Evolutionary conservation across 345 rosid genomes (phyloP).

Genomic region (Melaleuca quinquenervia): DNA sequence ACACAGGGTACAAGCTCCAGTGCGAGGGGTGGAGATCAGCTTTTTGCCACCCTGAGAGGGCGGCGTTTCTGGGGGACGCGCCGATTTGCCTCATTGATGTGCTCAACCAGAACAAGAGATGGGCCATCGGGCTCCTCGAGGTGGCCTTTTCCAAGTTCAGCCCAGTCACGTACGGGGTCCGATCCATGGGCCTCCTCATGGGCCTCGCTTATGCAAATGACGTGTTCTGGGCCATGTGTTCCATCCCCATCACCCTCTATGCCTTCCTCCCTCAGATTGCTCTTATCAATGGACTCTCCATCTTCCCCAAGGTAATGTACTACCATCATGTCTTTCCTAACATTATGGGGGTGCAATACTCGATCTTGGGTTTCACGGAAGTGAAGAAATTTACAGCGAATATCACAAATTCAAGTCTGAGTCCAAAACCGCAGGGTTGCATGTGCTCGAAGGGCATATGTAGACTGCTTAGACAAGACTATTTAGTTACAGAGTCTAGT

Average conservation of each 20-base stretch:
- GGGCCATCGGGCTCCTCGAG: constrained; percentile 56
- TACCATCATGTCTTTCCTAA: not conserved
- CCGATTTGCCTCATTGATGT: constrained; percentile 35
- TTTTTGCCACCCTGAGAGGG: constrained; percentile 45
- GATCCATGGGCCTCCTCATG: constrained; percentile 20
- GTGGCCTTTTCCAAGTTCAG: constrained; percentile 26
- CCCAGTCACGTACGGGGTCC: constrained; percentile 36
- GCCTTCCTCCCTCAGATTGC: constrained; percentile 65
- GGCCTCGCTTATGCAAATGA: constrained; percentile 23
- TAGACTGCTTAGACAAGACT: not conserved
- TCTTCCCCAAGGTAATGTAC: constrained; percentile 9
- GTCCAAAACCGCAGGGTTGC: not conserved
- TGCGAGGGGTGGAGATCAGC: constrained; percentile 65
- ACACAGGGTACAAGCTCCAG: constrained; percentile 40
- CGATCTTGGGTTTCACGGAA: not conserved
- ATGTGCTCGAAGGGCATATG: not conserved
- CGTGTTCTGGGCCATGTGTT: constrained; percentile 43
- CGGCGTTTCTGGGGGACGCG: constrained; percentile 51
- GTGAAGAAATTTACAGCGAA: not conserved
- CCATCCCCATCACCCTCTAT: constrained; percentile 32
- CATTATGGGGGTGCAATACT: not conserved
- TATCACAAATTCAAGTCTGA: not conserved
- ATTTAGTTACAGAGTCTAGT: not conserved
- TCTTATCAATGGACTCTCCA: constrained; percentile 22
- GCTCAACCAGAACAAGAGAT: constrained; percentile 47